Evolutionary conservation across 805 yeast genomes (phyloP).

Genomic region (Candida multigemmis): DNA sequence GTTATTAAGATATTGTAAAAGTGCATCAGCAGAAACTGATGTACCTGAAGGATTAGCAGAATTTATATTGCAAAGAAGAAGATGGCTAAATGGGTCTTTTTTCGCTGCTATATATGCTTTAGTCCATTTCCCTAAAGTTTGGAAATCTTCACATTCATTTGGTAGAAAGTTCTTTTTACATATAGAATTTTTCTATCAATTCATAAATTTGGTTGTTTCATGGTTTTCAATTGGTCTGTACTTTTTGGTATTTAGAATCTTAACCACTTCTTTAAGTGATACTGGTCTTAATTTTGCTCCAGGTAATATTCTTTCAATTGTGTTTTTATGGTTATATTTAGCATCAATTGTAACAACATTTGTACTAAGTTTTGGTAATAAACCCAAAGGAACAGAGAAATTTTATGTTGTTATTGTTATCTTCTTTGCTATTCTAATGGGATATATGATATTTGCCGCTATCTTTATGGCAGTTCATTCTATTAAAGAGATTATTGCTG

Average conservation of each 20-base stretch:
- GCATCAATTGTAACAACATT: constrained; percentile 51
- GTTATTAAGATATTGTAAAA: constrained; percentile 55
- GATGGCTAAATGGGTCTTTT: constrained; percentile 66
- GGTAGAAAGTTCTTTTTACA: constrained; percentile 43
- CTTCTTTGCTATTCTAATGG: constrained; percentile 53
- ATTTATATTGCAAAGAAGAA: constrained; percentile 53
- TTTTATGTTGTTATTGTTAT: constrained; percentile 43
- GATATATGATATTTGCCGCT: constrained; percentile 50
- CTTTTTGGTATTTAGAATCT: constrained; percentile 53
- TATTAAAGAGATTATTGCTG: constrained; percentile 22
- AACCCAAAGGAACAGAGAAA: constrained; percentile 52
- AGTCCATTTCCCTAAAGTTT: constrained; percentile 46
- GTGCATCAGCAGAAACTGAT: constrained; percentile 60
- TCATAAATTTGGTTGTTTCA: constrained; percentile 43
- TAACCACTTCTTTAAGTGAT: constrained; percentile 42
- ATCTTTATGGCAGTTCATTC: constrained; percentile 50
- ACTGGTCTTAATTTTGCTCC: constrained; percentile 31
- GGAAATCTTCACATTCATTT: constrained; percentile 45
- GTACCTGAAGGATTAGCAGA: constrained; percentile 58
- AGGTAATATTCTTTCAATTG: constrained; percentile 39
- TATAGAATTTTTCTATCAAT: constrained; percentile 47
- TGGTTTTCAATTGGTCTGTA: constrained; percentile 62
- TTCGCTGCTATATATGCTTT: constrained; percentile 54
- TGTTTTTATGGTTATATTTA: constrained; percentile 47
- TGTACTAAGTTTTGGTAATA: constrained; percentile 54